phyloP scores from a whole-genome alignment of 805 yeast species.

The Candida verbasci region DNA sequence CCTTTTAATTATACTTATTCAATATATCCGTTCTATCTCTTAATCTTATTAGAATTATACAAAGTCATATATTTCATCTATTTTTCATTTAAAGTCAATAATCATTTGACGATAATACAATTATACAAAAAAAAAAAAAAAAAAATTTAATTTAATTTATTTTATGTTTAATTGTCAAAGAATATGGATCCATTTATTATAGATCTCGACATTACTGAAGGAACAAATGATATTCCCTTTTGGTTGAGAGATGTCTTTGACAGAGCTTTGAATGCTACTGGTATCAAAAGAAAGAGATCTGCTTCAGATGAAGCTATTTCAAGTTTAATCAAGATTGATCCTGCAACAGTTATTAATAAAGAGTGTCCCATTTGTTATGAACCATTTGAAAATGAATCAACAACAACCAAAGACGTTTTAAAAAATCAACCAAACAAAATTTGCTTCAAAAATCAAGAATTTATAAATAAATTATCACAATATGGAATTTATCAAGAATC shows the following conservation, averaged over 20 bases:
- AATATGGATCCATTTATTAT: slow-evolving; percentile 6
- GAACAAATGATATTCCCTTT: slow-evolving; percentile 21
- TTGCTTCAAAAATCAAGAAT: slow-evolving; percentile 1
- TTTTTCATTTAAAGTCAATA: too few species aligned
- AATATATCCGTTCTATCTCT: too few species aligned
- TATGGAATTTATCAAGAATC: slow-evolving; percentile 8
- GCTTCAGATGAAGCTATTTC: slow-evolving; percentile 39
- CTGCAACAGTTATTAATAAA: slow-evolving; percentile 12
- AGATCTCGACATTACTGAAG: slow-evolving; percentile 6
- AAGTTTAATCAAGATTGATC: slow-evolving; percentile 22
- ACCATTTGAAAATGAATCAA: slow-evolving; percentile 10
- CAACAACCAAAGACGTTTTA: neutral
- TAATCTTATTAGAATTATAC: too few species aligned
- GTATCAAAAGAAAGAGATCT: slow-evolving; percentile 15
- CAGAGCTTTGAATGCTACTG: slow-evolving; percentile 29
- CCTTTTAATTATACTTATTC: too few species aligned
- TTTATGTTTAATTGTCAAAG: too few species aligned
- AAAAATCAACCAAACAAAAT: too few species aligned
- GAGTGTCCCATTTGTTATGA: slow-evolving; percentile 43
- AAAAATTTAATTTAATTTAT: too few species aligned
- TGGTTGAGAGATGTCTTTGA: slow-evolving; percentile 33
- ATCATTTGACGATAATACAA: neutral
- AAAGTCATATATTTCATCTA: too few species aligned
- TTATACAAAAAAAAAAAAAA: too few species aligned
- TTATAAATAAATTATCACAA: neutral